Conservation (phyloP, 352 stramenopile genomes). For the Phytophthora aleatoria region DNA sequence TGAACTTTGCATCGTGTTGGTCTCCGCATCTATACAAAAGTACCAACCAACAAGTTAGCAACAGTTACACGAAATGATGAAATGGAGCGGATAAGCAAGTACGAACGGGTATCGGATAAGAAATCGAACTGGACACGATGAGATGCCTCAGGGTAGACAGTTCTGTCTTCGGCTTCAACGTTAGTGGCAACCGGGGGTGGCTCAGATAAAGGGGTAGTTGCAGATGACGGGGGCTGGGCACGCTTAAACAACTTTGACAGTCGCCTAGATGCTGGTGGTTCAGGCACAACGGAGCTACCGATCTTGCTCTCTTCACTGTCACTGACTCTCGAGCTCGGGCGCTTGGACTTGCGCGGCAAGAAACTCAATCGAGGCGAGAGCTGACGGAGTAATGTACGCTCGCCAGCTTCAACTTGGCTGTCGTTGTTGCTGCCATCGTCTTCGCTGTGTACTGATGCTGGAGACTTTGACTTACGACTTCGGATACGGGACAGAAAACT, state of each 20-base stretch:
- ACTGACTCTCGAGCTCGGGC: conserved; percentile 9
- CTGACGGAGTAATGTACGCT: conserved; percentile 10
- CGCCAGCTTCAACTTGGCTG: conserved; percentile 7
- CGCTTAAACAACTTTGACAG: conserved; percentile 33
- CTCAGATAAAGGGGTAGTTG: neutral
- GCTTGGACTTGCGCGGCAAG: conserved; percentile 19
- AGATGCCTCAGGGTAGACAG: conserved; percentile 34
- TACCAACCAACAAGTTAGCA: neutral
- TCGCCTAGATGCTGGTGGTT: conserved; percentile 9
- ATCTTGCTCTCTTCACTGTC: conserved; percentile 7
- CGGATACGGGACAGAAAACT: neutral
- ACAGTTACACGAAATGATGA: neutral
- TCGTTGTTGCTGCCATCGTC: neutral
- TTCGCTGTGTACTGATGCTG: neutral
- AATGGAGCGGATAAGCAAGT: conserved; percentile 9
- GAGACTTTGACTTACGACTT: neutral
- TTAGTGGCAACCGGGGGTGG: conserved; percentile 4
- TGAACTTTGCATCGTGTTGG: neutral
- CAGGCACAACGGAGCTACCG: neutral
- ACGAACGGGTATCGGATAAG: conserved; percentile 24
- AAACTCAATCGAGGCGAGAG: conserved; percentile 28
- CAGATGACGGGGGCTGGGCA: neutral
- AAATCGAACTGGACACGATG: conserved; percentile 42
- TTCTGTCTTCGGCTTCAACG: conserved; percentile 29
- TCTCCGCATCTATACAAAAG: conserved; percentile 14